These are phyloP conservation scores for Coemansia sp. DNA, from an alignment of 192 early-diverging fungal genomes.

Conservation along the genomic window DNA sequence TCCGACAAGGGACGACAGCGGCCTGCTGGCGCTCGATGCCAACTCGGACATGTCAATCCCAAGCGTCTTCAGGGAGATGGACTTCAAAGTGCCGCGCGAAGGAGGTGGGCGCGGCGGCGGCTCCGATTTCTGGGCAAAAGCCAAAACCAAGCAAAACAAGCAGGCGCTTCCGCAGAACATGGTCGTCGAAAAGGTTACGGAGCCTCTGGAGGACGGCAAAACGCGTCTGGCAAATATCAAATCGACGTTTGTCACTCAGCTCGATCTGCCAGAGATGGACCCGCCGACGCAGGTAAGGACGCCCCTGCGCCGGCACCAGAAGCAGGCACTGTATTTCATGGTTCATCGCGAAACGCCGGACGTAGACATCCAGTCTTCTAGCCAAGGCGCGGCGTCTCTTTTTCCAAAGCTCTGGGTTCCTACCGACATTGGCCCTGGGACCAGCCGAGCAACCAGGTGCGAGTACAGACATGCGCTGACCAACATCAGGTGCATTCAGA, in stretches of 20 bases:
- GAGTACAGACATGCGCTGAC: constrained; percentile 35
- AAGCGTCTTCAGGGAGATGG: constrained; percentile 40
- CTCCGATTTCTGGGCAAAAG: background rate
- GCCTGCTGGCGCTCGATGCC: constrained; percentile 13
- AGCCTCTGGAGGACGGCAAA: constrained; percentile 26
- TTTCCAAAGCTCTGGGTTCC: constrained; percentile 46
- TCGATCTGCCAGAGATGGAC: constrained; percentile 44
- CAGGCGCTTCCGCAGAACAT: constrained; percentile 26
- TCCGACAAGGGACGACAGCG: constrained; percentile 22
- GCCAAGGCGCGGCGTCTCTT: background rate
- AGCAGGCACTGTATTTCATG: constrained; percentile 81
- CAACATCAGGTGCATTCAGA: constrained; percentile 26
- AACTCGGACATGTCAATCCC: constrained; percentile 37
- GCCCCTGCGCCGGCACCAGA: constrained; percentile 73
- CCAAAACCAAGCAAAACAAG: constrained; percentile 8
- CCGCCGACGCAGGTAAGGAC: constrained; percentile 54
- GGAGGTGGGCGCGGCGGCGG: constrained; percentile 12
- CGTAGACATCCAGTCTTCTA: constrained; percentile 50
- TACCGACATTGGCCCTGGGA: background rate
- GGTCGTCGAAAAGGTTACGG: constrained; percentile 16
- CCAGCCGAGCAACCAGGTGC: background rate
- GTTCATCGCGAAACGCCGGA: constrained; percentile 67
- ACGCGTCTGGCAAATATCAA: constrained; percentile 42
- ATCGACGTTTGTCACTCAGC: constrained; percentile 50
- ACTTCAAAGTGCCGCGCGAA: constrained; percentile 12